These are phyloP conservation scores for Setomelanomma holmii DNA, from an alignment of 2,329 filamentous ascomycete genomes.

Conservation along the genomic window DNA sequence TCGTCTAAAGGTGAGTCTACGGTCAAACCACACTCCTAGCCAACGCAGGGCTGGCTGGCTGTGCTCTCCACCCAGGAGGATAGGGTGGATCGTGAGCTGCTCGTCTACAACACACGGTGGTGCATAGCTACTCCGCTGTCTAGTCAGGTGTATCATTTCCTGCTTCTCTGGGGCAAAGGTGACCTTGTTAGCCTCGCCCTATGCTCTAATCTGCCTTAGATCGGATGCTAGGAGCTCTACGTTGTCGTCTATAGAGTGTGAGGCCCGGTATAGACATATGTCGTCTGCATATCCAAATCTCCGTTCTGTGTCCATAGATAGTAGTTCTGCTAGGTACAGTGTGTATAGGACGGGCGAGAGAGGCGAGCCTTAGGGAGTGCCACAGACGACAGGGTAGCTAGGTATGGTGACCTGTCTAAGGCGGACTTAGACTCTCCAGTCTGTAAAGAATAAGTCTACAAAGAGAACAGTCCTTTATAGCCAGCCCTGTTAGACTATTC, in stretches of 20 bases:
- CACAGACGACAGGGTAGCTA: slow-evolving; percentile 1
- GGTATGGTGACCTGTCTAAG: slow-evolving; percentile 1
- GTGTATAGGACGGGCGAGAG: slow-evolving; percentile 4
- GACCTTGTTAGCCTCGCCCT: slow-evolving; percentile 10
- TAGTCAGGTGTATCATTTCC: slow-evolving; percentile 15
- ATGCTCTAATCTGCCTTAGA: slow-evolving; percentile 5
- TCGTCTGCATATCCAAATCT: neutral
- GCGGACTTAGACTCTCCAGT: neutral
- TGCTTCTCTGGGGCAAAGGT: slow-evolving; percentile 14
- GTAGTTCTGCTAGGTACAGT: slow-evolving; percentile 6
- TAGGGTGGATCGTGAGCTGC: slow-evolving; percentile 2
- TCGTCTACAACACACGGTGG: slow-evolving; percentile 1
- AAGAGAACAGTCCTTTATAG: neutral
- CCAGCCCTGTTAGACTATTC: slow-evolving; percentile 4
- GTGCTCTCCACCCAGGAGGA: neutral
- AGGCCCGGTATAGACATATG: neutral
- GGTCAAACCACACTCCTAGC: slow-evolving; percentile 1
- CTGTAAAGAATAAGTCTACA: neutral
- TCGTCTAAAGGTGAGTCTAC: neutral
- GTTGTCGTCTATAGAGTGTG: slow-evolving; percentile 7
- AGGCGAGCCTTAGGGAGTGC: too few species aligned
- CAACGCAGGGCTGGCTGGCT: neutral
- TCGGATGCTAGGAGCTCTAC: slow-evolving; percentile 6
- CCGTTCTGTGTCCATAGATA: neutral
- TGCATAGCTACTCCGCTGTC: slow-evolving; percentile 1